A percentile compares a stretch with the other conserved stretches of the same genome.
These are phyloP conservation scores for Agarophyton chilense DNA, from an alignment of 23 red algal species.

Conservation along the genomic window DNA sequence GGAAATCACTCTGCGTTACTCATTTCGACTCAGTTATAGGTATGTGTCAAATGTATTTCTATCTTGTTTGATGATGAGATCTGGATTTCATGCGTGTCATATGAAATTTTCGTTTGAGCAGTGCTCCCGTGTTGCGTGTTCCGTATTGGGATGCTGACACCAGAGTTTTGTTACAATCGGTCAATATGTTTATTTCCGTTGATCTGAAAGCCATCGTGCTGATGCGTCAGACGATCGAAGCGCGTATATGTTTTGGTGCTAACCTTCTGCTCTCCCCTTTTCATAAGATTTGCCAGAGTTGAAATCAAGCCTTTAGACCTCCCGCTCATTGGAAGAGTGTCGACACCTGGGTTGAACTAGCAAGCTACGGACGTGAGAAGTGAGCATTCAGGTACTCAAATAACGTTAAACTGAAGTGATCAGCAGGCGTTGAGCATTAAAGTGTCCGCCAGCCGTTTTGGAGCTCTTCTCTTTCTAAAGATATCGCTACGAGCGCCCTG, in stretches of 20 bases:
- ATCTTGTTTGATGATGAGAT: conserved; percentile 37
- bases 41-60: not conserved
- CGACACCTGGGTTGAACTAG: no score
- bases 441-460: no score
- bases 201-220: not conserved
- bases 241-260: not conserved
- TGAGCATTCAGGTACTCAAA: no score
- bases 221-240: not conserved
- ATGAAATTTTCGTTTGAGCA: conserved; percentile 2
- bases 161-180: not conserved
- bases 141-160: not conserved
- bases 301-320: no score
- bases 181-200: conserved; percentile 26
- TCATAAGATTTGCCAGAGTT: no score
- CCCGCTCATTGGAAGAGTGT: no score
- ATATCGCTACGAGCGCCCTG: no score
- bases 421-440: no score
- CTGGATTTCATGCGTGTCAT: conserved; percentile 67
- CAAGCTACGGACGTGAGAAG: no score
- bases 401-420: no score
- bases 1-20: not conserved
- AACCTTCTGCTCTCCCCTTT: no score
- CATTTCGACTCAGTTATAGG: not conserved
- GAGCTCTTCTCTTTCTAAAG: no score
- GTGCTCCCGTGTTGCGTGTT: not conserved